Evolutionary conservation across 2,329 filamentous ascomycete species (phyloP).

Genomic region (Neoarthrinium moseri): DNA sequence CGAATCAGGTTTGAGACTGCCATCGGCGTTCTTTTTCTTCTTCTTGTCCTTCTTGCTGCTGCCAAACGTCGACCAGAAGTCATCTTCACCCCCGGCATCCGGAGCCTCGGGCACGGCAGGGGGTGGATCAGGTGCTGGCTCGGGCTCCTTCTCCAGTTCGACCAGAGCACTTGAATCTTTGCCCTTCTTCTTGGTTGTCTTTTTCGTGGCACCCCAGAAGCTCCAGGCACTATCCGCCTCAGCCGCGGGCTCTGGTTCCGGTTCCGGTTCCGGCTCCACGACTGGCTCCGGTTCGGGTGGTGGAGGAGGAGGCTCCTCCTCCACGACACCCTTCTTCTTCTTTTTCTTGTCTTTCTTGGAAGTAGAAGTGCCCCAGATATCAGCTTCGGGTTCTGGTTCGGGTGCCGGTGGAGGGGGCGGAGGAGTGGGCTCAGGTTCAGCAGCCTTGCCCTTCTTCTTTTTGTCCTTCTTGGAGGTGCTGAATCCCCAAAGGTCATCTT

Average conservation of each 20-base stretch:
- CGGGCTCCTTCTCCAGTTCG: slow-evolving; percentile 19
- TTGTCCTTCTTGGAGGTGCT: slow-evolving; percentile 24
- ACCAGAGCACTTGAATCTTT: slow-evolving; percentile 19
- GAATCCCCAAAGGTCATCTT: slow-evolving; percentile 23
- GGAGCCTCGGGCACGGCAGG: slow-evolving; percentile 16
- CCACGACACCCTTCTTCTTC: slow-evolving; percentile 32
- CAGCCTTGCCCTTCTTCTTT: slow-evolving; percentile 23
- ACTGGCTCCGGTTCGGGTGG: slow-evolving; percentile 22
- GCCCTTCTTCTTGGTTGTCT: slow-evolving; percentile 35
- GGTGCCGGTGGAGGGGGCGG: slow-evolving; percentile 2
- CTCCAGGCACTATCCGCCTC: slow-evolving; percentile 52
- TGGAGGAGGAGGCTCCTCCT: slow-evolving; percentile 12
- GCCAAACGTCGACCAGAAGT: slow-evolving; percentile 19
- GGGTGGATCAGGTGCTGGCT: slow-evolving; percentile 13
- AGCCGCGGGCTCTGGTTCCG: slow-evolving; percentile 22
- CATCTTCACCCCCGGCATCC: slow-evolving; percentile 14
- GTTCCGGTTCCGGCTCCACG: slow-evolving; percentile 15
- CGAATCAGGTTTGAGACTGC: slow-evolving; percentile 36
- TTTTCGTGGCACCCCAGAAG: slow-evolving; percentile 56
- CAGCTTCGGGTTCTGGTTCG: slow-evolving; percentile 16
- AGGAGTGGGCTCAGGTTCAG: slow-evolving; percentile 4
- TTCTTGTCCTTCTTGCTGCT: slow-evolving; percentile 19
- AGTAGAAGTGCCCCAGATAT: slow-evolving; percentile 18
- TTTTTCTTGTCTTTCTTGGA: slow-evolving; percentile 44
- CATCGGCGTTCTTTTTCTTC: slow-evolving; percentile 24